Evolutionary conservation across 305 asterid species (phyloP).

Genomic region (Fraxinus baroniana): DNA sequence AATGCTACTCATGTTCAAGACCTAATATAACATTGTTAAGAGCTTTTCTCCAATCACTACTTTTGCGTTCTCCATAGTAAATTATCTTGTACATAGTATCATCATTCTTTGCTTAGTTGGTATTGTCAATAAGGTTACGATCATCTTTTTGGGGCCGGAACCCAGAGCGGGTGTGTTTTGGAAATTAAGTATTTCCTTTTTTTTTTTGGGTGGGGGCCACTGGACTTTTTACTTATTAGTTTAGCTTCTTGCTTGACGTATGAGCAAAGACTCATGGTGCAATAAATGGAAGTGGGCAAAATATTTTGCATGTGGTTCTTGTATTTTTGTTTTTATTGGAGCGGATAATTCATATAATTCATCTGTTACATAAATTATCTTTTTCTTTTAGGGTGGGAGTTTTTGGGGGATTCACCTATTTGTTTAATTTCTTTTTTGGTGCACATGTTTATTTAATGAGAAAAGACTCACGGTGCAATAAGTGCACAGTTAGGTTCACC

Average conservation of each 20-base stretch:
- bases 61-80: neutral
- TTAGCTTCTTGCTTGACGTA: neutral
- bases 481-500: conserved; percentile 2
- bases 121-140: neutral
- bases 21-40: neutral
- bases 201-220: neutral
- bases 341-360: neutral
- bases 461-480: neutral
- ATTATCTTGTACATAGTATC: neutral
- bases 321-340: neutral
- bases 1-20: neutral
- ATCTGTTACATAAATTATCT: neutral
- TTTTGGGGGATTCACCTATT: neutral
- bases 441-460: neutral
- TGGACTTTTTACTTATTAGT: neutral
- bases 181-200: neutral
- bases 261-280: neutral
- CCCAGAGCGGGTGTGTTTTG: neutral
- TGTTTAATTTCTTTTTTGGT: neutral
- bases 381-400: neutral
- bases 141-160: neutral
- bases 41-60: neutral
- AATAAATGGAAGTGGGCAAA: neutral
- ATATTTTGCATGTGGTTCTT: conserved; percentile 7
- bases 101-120: neutral